Evolutionary conservation across 1,284 basidiomycete genomes (phyloP), one percentile per base, ranked within the genome.

Genomic region (Rhodofomes roseus): DNA sequence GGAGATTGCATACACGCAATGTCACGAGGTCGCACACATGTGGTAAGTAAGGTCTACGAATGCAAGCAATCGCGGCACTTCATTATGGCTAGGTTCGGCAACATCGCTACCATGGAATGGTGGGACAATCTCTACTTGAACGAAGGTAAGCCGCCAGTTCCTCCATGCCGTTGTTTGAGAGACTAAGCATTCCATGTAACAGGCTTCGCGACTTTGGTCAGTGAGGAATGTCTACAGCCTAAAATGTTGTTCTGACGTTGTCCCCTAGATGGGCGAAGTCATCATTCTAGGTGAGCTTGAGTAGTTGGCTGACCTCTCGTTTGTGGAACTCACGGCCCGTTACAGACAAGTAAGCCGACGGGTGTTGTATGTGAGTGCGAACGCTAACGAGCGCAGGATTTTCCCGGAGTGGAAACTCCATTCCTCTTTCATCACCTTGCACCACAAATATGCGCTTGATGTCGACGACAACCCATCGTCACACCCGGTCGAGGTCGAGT

Each of bases 401-500:
- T 90, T 85, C 74, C 90, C 90, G 2, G 89, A 92, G 68, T 92
- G 89, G 88, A 87, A 85, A 66, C 79, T 88, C 34, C 81, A 90
- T 66, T 83, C 87, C 1, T 80, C 82, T 53, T 92, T 92, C 70
- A 86, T 92, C 63, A 79, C 80, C 14, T 39, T 80, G 81, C 61
- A 70, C 75, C 43, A 93, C 95, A 27, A 82, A 97, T 52, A 78
- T 73, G 76, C 31, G 95, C 96, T 14, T 81, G 97, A 36, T 77
- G 83, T 98, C 58, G 96, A 99, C 70, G 86, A 92, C 11, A 94
- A 96, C 73, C 79, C 92, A 16, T 96, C 95, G 16, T 96, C 93
- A 34, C 96, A 99, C 74, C 92, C 96, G 1, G 94, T 99, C 69
- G 95, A 99, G 75, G 93, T 98, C 22, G 89, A 90, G 9, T 94